Percentiles rank a stretch among this genome's conserved stretches.
Evolutionary conservation across 331 rosid genomes (phyloP).

Genomic region (Malus hybrid): DNA sequence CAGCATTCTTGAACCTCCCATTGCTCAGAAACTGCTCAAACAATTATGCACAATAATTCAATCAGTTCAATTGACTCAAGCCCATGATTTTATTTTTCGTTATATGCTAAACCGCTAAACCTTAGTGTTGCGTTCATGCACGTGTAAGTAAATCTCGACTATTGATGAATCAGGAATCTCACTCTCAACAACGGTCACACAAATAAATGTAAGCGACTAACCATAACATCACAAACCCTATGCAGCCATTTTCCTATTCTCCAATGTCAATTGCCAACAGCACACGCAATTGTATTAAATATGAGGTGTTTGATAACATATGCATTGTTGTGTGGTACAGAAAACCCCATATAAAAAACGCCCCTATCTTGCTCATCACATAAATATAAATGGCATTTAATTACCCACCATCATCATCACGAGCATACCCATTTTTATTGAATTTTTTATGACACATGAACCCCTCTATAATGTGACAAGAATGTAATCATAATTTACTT

Average conservation of each 20-base stretch:
- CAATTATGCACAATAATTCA: neutral
- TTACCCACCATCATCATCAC: neutral
- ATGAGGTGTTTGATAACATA: neutral
- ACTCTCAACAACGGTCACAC: neutral
- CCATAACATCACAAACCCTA: too few relatives aligned
- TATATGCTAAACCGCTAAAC: neutral
- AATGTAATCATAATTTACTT: too few relatives aligned
- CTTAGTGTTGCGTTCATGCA: neutral
- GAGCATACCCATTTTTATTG: neutral
- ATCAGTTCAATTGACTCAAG: neutral
- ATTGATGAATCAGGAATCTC: neutral
- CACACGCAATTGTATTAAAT: neutral
- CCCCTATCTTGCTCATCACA: neutral
- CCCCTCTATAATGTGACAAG: neutral
- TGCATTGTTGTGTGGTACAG: neutral
- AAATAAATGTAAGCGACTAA: too few relatives aligned
- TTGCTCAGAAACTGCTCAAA: slow-evolving; percentile 58
- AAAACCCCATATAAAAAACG: neutral
- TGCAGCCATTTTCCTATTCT: too few relatives aligned
- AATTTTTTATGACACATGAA: neutral
- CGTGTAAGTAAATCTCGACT: neutral
- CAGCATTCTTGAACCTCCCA: slow-evolving; percentile 90
- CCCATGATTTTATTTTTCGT: neutral
- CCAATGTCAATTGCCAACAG: neutral
- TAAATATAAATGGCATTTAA: neutral